A percentile compares a stretch with the other conserved stretches of the same genome.
Evolutionary conservation across 2,329 filamentous ascomycete species (phyloP).

Genomic region (Dryadomyces sulphureus): DNA sequence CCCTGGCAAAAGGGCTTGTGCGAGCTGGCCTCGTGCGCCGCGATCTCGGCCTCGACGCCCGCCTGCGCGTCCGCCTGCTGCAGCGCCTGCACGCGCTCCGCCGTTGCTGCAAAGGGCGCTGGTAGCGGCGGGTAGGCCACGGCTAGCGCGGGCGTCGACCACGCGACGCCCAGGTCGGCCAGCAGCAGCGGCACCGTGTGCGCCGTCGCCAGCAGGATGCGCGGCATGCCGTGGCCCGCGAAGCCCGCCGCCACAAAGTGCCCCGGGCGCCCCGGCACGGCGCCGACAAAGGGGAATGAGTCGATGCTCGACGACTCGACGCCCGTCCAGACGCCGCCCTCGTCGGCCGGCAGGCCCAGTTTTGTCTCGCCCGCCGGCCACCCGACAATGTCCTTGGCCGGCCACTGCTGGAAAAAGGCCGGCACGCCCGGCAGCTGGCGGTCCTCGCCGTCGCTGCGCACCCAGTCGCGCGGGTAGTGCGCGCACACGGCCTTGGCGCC

Average conservation of each 20-base stretch:
- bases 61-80: not conserved
- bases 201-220: conserved; percentile 3
- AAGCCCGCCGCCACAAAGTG: conserved; percentile 1
- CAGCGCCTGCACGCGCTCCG: not conserved
- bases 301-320: not conserved
- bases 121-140: not conserved
- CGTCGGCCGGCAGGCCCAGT: not conserved
- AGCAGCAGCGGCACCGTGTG: not conserved
- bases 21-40: conserved; percentile 1
- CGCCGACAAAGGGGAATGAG: not conserved
- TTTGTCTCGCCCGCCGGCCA: not conserved
- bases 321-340: conserved; percentile 3
- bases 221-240: conserved; percentile 2
- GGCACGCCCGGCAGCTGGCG: conserved; percentile 3
- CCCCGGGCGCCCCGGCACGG: not conserved
- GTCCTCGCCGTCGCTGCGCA: conserved; percentile 1
- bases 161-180: not conserved
- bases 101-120: not conserved
- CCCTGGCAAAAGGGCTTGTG: conserved; percentile 3
- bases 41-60: not conserved
- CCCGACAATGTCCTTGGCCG: not conserved
- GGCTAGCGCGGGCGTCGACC: not conserved
- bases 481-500: conserved; percentile 3
- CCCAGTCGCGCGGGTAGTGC: not conserved
- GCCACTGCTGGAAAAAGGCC: not conserved